Base-by-base conservation (phyloP, 768 basidiomycete species). In the Asterophora lycoperdoides region DNA sequence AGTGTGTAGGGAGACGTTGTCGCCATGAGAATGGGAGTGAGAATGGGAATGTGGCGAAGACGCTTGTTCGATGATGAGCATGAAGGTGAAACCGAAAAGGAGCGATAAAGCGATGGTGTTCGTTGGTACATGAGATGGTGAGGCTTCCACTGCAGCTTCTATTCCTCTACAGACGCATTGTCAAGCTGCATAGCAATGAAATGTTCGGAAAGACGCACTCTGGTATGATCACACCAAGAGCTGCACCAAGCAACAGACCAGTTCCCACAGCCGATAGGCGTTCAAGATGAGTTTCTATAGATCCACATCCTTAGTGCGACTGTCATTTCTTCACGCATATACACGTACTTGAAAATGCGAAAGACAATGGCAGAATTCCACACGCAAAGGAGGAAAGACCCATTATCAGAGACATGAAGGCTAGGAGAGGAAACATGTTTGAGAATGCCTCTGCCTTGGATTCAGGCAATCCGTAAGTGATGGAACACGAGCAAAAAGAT, bases 191-290 rank as follows among this genome's bases (percentile, higher is more conserved):
- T 34, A 41, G n/a, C 32, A 30, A 20, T 13, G 20, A 37, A 35
- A 30, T 19, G 11, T 15, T 10, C 9, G 19, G 35, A 30, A 40
- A 32, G 18, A 83, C 87, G 64, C 67, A 93, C 88, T 96, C 94
- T 32, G 95, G 94, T 44, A 97, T 84, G 54, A 97, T 91, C 19
- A 98, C 82, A 10, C 90, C 90, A 54, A 97, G 68, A 0, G 91
- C 92, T 2, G 94, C 86, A 3, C 94, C 94, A 11, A 96, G 76
- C 14, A 98, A 75, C 9, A 97, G 70, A 9, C 94, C 94, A 7
- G 87, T 87, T 9, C 90, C 87, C 13, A 91, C 62, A 36, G 78
- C 77, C 7, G 67, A 69, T 55, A 75, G 68, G 65, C 72, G 66
- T 51, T 76, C 70, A 34, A 70, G 55, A 56, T 69, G 70, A 53